Percentiles rank a stretch among this genome's conserved stretches.
These are phyloP conservation scores for Metschnikowia baotianmanensis DNA, from an alignment of 805 yeast species.

Conservation along the genomic window DNA sequence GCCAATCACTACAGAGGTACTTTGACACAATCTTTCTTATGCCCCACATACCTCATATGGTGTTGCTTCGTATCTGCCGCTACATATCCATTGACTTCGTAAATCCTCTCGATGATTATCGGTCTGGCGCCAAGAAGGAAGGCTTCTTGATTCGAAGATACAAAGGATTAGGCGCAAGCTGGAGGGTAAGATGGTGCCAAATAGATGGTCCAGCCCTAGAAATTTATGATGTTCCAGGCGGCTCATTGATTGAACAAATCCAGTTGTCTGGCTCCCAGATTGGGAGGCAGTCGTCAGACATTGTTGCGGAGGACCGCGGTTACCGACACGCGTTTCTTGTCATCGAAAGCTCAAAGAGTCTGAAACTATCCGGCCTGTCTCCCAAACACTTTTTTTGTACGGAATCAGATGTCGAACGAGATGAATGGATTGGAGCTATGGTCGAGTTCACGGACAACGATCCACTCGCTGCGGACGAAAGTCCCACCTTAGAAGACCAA, in stretches of 20 bases:
- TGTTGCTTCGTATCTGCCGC: conserved; percentile 53
- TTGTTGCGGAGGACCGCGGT: conserved; percentile 46
- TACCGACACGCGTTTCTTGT: conserved; percentile 61
- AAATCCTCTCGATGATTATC: conserved; percentile 53
- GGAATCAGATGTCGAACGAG: conserved; percentile 75
- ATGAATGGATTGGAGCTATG: conserved; percentile 58
- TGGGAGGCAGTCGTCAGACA: conserved; percentile 47
- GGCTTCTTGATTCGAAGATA: conserved; percentile 64
- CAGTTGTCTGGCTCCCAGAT: conserved; percentile 51
- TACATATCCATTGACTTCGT: conserved; percentile 68
- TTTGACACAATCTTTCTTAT: conserved; percentile 54
- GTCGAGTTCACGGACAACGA: conserved; percentile 32
- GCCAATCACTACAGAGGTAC: conserved; percentile 54
- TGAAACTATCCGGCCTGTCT: conserved; percentile 29
- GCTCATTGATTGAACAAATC: conserved; percentile 52
- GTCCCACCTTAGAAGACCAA: background rate
- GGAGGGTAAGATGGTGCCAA: conserved; percentile 72
- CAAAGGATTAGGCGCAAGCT: conserved; percentile 58
- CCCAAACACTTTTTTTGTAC: conserved; percentile 71
- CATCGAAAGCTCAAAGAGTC: conserved; percentile 43
- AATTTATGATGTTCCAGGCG: conserved; percentile 57
- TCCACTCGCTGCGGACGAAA: conserved; percentile 5
- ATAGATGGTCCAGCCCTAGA: conserved; percentile 58
- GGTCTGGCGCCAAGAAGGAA: conserved; percentile 55
- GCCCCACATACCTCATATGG: conserved; percentile 56